Evolutionary conservation across 2,329 filamentous ascomycete genomes (phyloP).

Genomic region (Elsinoe australis): DNA sequence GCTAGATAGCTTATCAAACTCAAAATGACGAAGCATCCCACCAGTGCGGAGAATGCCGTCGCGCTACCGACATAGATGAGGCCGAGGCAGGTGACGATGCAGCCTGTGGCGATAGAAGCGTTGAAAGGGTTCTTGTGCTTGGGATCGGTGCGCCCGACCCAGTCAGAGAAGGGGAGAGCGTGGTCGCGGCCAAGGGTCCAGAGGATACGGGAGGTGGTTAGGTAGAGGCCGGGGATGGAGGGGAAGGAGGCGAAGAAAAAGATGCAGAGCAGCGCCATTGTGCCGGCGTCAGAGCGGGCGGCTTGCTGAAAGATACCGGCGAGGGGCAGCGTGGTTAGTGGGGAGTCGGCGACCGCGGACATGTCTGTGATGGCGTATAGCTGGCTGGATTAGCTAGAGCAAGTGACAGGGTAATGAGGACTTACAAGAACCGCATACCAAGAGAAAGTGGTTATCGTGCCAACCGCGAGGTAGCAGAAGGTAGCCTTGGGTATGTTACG

Average conservation of each 20-base stretch:
- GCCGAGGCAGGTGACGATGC: constrained; percentile 48
- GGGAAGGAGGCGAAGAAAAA: constrained; percentile 42
- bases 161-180: constrained; percentile 44
- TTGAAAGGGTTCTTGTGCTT: constrained; percentile 44
- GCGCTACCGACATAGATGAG: constrained; percentile 54
- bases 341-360: constrained; percentile 42
- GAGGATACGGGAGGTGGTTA: constrained; percentile 54
- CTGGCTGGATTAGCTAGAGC: background rate
- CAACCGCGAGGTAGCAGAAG: constrained; percentile 43
- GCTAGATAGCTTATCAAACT: constrained; percentile 21
- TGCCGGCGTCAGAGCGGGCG: constrained; percentile 34
- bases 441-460: constrained; percentile 45
- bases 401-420: background rate
- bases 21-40: constrained; percentile 22
- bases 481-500: constrained; percentile 49
- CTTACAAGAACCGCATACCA: constrained; percentile 29
- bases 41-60: constrained; percentile 32
- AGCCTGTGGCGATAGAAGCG: constrained; percentile 43
- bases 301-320: constrained; percentile 55
- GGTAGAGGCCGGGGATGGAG: constrained; percentile 49
- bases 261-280: constrained; percentile 41
- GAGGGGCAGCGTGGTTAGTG: constrained; percentile 45
- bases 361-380: constrained; percentile 53
- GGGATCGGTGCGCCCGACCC: constrained; percentile 40
- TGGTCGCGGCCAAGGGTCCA: constrained; percentile 51